Evolutionary conservation across 352 stramenopile genomes (phyloP).

Genomic region (Phytophthora kernoviae): DNA sequence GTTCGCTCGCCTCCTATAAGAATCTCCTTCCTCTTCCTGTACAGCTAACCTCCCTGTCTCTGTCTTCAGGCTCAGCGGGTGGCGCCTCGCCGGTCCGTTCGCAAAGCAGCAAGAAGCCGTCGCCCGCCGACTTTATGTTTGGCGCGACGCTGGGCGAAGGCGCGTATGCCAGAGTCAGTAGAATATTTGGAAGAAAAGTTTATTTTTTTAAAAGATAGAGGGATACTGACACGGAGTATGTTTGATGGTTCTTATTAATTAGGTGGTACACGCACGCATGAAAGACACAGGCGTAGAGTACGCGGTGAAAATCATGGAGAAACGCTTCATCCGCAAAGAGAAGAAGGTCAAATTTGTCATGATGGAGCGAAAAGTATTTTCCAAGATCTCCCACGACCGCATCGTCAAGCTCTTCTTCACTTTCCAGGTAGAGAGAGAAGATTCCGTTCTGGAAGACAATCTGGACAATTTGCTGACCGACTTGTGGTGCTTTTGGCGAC

Average conservation of each 20-base stretch:
- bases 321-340: conserved; percentile 90
- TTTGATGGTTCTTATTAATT: not conserved
- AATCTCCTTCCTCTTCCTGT: not conserved
- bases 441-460: not conserved
- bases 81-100: conserved; percentile 42
- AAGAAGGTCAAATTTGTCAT: conserved; percentile 93
- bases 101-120: conserved; percentile 67
- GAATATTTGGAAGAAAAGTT: conserved; percentile 2
- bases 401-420: conserved; percentile 92
- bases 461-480: not conserved
- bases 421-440: conserved; percentile 65
- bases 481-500: conserved; percentile 4
- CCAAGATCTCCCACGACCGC: conserved; percentile 85
- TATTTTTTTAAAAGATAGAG: no score
- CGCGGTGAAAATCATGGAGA: conserved; percentile 93
- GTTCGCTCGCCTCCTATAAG: conserved; percentile 20
- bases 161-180: conserved; percentile 78
- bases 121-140: conserved; percentile 90
- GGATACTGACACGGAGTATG: no score
- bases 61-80: conserved; percentile 35
- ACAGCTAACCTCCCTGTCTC: not conserved
- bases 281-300: conserved; percentile 88
- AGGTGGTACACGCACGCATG: conserved; percentile 89
- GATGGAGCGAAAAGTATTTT: conserved; percentile 92
- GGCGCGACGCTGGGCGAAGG: conserved; percentile 87